These are phyloP conservation scores for Acanthamoeba polyphaga DNA, from an alignment of 208 protist species.

Conservation along the genomic window DNA sequence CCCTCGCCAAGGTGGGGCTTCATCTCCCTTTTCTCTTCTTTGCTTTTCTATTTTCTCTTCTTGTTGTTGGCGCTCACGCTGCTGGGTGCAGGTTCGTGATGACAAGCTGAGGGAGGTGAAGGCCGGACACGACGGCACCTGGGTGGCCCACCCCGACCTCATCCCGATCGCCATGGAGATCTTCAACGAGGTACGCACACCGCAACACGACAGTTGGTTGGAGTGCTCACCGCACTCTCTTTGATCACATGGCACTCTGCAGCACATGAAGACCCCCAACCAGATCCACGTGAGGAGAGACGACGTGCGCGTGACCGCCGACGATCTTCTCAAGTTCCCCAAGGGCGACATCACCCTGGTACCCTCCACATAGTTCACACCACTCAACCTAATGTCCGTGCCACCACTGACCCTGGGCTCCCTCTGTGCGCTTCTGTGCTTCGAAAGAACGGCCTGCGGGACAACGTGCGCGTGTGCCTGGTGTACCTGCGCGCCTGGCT, in stretches of 20 bases:
- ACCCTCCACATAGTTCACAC: not conserved
- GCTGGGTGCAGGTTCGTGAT: slow-evolving; percentile 55
- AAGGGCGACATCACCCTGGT: slow-evolving; percentile 34
- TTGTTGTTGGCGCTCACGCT: not conserved
- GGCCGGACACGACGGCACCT: slow-evolving; percentile 89
- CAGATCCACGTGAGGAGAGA: slow-evolving; percentile 82
- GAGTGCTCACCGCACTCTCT: not conserved
- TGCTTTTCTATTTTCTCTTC: not conserved
- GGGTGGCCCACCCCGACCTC: slow-evolving; percentile 89
- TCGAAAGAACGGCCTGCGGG: not conserved
- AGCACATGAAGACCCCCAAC: slow-evolving; percentile 87
- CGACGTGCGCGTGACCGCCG: slow-evolving; percentile 48
- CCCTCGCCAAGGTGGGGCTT: slow-evolving; percentile 71
- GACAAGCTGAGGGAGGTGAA: slow-evolving; percentile 89
- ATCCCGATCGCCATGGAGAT: slow-evolving; percentile 87
- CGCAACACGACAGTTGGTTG: not conserved
- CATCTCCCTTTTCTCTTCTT: not conserved
- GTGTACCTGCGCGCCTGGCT: slow-evolving; percentile 80
- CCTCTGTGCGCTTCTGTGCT: not conserved
- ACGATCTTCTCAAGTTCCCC: slow-evolving; percentile 66
- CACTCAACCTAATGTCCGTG: not conserved
- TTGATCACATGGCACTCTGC: not conserved
- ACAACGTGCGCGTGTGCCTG: slow-evolving; percentile 71
- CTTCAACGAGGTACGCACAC: slow-evolving; percentile 78
- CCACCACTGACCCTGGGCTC: too few species aligned